Percentiles rank a stretch among this genome's conserved stretches.
Evolutionary conservation across 2,329 filamentous ascomycete species (phyloP).

Genomic region (Cadophora sp.): DNA sequence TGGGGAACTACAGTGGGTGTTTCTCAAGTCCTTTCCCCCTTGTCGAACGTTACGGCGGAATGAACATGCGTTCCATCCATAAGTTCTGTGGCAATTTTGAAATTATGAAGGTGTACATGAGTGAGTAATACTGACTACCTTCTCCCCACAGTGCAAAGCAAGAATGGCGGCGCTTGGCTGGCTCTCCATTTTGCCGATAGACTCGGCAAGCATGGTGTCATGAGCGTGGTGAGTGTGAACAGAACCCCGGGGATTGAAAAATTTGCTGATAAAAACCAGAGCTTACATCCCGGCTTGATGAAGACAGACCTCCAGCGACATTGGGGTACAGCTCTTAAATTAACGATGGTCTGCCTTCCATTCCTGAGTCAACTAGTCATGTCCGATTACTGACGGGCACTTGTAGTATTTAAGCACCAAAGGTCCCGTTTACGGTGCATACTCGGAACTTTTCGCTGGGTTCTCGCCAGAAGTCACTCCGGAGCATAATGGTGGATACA

Average conservation of each 20-base stretch:
- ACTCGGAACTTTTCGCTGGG: conserved; percentile 48
- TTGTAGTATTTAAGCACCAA: conserved; percentile 40
- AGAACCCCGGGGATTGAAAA: neutral
- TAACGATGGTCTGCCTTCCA: conserved; percentile 33
- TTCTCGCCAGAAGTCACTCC: conserved; percentile 45
- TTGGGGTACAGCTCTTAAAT: conserved; percentile 20
- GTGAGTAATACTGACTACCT: neutral
- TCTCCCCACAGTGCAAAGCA: conserved; percentile 39
- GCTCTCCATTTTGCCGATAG: conserved; percentile 42
- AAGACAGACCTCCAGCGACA: conserved; percentile 48
- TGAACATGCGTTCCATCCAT: too few relatives aligned
- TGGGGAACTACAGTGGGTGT: conserved; percentile 43
- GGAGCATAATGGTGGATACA: conserved; percentile 47
- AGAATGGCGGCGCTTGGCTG: conserved; percentile 45
- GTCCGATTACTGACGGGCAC: conserved; percentile 6
- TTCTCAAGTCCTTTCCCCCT: neutral
- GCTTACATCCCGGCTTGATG: conserved; percentile 52
- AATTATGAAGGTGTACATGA: too few relatives aligned
- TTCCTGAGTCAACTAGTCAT: neutral
- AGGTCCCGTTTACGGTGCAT: conserved; percentile 45
- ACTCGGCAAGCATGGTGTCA: conserved; percentile 43
- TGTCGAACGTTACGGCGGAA: neutral
- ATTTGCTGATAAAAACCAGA: conserved; percentile 6
- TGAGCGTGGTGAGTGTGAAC: conserved; percentile 43
- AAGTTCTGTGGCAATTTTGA: too few relatives aligned